Conservation (phyloP, 768 basidiomycete genomes). For the Cystofilobasidium capitatum region DNA sequence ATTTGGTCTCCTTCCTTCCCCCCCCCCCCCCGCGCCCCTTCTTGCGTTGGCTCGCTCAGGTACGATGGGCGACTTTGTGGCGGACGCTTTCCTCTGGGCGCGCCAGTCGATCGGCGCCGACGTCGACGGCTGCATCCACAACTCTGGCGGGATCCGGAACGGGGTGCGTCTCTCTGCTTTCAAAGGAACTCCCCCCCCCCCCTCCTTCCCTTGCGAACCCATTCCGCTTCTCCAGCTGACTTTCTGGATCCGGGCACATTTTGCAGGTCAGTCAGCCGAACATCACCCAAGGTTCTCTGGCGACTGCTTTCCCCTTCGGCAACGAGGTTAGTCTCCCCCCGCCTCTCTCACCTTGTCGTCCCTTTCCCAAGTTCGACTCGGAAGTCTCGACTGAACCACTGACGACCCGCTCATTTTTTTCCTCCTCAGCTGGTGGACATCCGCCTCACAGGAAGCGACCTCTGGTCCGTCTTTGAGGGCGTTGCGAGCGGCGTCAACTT, state of each 20-base stretch:
- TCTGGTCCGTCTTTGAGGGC: conserved; percentile 46
- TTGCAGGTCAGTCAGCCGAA: conserved; percentile 1
- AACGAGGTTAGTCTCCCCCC: too few relatives aligned
- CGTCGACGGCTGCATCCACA: conserved; percentile 42
- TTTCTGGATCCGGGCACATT: too few relatives aligned
- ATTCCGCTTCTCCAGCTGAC: too few relatives aligned
- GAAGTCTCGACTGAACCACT: too few relatives aligned
- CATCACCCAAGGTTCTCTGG: conserved; percentile 29
- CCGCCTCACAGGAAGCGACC: conserved; percentile 41
- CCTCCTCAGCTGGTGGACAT: conserved; percentile 43
- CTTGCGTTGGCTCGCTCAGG: conserved; percentile 16
- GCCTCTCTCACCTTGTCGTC: too few relatives aligned
- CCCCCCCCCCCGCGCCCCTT: background rate
- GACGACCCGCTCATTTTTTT: too few relatives aligned
- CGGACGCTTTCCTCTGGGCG: conserved; percentile 44
- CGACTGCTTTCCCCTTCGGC: conserved; percentile 45
- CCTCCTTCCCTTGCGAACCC: conserved; percentile 33
- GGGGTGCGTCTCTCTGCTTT: conserved; percentile 35
- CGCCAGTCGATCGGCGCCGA: conserved; percentile 30
- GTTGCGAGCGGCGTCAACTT: conserved; percentile 38
- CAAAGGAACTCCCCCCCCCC: background rate
- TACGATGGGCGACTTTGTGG: conserved; percentile 44
- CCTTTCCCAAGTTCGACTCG: too few relatives aligned
- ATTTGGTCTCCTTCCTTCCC: background rate
- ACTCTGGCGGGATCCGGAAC: conserved; percentile 44